Base-by-base conservation (phyloP, 768 basidiomycete species). In the Porpolomopsis calyptriformis region DNA sequence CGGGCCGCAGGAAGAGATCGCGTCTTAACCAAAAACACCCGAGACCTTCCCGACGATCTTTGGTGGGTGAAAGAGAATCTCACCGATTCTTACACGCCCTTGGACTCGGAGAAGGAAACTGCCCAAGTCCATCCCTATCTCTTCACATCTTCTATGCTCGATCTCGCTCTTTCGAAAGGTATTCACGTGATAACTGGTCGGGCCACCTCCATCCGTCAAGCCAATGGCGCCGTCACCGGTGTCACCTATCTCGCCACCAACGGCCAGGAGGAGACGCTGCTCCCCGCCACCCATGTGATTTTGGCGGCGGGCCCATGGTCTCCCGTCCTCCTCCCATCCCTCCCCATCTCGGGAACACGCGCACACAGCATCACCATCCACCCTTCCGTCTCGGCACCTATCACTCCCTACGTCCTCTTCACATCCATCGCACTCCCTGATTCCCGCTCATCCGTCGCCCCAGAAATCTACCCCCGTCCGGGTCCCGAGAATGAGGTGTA, bases 231-330 rank as follows among this genome's bases (percentile, higher is more conserved):
- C 43, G 74, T 80, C 10, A 68, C 65, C 4, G 74, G 76, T 9
- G 73, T 85, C 35, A 59, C 73, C 50, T 70, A 70, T 53, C 60
- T 61, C 40, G 52, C 60, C 38, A 57, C 49, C 1, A 58, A 53
- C 10, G 57, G 60, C 12, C 48, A 52, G 41, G 51, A 55, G 20
- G 52, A 50, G 4, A 59, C 58, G 47, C 61, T 61, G n/a, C 55
- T 83, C 14, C 60, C 69, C 0, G 81, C 83, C 12, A 82, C 82
- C 8, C 71, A 82, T 46, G 76, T 91, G 50, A 67, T 94, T 33
- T 60, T 96, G 41, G 74, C 80, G 33, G 85, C 85, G n/a, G 91
- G 91, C 20, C 84, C 87, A 12, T 96, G 91, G 90, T 85, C 87
- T 0, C 70, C 85, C 6, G 56, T 57, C 7, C 58, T 93, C 47